Evolutionary conservation across 2,329 filamentous ascomycete genomes (phyloP).

Genomic region (Penicillium frequentans): DNA sequence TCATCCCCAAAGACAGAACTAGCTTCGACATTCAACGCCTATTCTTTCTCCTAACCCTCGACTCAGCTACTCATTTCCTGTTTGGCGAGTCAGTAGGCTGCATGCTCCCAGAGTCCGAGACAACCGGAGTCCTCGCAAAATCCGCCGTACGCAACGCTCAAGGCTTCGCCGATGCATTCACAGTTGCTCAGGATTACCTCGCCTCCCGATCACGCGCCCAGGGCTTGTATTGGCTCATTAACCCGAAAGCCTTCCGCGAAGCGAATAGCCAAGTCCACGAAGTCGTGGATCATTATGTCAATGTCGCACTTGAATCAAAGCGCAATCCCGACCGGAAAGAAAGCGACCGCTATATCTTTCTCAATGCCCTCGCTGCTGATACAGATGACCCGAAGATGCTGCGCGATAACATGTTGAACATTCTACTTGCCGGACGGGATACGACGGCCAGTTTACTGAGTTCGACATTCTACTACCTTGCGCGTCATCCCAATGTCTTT

Average conservation of each 20-base stretch:
- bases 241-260: conserved; percentile 41
- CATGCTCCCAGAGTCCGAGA: conserved; percentile 33
- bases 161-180: conserved; percentile 40
- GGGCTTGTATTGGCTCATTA: conserved; percentile 40
- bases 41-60: conserved; percentile 79
- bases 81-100: conserved; percentile 73
- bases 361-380: conserved; percentile 48
- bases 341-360: conserved; percentile 49
- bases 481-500: conserved; percentile 40
- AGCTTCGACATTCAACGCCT: conserved; percentile 71
- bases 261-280: conserved; percentile 45
- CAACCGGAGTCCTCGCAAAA: conserved; percentile 52
- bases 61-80: conserved; percentile 83
- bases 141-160: conserved; percentile 33
- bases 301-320: conserved; percentile 41
- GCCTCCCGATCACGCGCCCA: conserved; percentile 29
- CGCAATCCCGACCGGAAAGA: conserved; percentile 33
- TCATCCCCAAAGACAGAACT: conserved; percentile 50
- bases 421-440: conserved; percentile 54
- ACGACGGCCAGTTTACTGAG: conserved; percentile 51
- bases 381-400: conserved; percentile 49
- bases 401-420: conserved; percentile 51
- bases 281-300: conserved; percentile 52
- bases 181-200: conserved; percentile 33
- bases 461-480: conserved; percentile 50